phyloP scores from a whole-genome alignment of 2,329 filamentous ascomycete genomes.

The Zalaria sp. region DNA sequence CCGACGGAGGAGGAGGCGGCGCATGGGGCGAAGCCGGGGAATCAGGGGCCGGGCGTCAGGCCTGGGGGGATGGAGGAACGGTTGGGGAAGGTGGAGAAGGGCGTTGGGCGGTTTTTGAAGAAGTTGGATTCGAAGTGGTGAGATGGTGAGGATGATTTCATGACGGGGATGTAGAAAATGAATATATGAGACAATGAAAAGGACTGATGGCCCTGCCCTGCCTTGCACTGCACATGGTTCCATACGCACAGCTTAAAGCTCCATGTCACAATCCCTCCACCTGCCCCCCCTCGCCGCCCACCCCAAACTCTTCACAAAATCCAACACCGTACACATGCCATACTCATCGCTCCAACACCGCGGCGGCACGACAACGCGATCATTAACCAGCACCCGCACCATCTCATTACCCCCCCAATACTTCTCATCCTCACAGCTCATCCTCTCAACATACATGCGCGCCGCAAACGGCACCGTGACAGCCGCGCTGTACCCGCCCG shows the following conservation, averaged over 20 bases:
- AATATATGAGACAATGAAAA: too few species aligned
- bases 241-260: too few species aligned
- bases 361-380: slow-evolving; percentile 59
- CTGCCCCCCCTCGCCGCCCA: slow-evolving; percentile 60
- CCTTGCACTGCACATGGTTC: too few species aligned
- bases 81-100: slow-evolving; percentile 53
- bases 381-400: slow-evolving; percentile 71
- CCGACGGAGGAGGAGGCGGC: slow-evolving; percentile 48
- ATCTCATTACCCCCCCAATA: slow-evolving; percentile 40
- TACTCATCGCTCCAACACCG: slow-evolving; percentile 55
- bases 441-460: slow-evolving; percentile 77
- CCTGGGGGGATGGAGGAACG: slow-evolving; percentile 43
- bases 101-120: slow-evolving; percentile 58
- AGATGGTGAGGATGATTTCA: not conserved
- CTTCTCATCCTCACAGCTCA: slow-evolving; percentile 46
- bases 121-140: slow-evolving; percentile 44
- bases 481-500: slow-evolving; percentile 56
- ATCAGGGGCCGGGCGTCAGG: slow-evolving; percentile 19
- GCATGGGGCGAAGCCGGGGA: slow-evolving; percentile 19
- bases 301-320: slow-evolving; percentile 59
- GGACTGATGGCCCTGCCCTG: too few species aligned
- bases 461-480: slow-evolving; percentile 75
- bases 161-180: not conserved
- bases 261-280: slow-evolving; percentile 36
- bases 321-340: slow-evolving; percentile 55